Percentiles rank a stretch among this genome's conserved stretches.
Evolutionary conservation across 495 filamentous ascomycete species (phyloP).

Genomic region (Penicillium salamii): DNA sequence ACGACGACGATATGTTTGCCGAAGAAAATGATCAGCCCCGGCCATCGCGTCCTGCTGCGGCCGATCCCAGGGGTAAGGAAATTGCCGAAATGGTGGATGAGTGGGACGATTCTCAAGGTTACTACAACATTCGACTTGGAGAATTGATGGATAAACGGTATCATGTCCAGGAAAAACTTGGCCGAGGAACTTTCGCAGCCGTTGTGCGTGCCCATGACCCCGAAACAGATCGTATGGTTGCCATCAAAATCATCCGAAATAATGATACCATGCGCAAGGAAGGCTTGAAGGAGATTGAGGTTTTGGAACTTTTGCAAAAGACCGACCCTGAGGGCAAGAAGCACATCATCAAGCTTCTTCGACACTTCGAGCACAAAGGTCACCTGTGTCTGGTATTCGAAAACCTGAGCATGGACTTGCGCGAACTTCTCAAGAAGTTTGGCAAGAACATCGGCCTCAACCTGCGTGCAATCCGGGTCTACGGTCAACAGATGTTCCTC

Average conservation of each 20-base stretch:
- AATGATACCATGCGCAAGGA: constrained; percentile 92
- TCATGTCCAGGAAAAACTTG: constrained; percentile 80
- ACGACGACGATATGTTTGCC: constrained; percentile 88
- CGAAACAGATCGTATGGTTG: constrained; percentile 66
- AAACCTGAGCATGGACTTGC: constrained; percentile 86
- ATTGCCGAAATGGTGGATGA: constrained; percentile 84
- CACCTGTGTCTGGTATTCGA: constrained; percentile 98
- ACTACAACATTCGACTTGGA: constrained; percentile 87
- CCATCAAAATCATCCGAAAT: constrained; percentile 92
- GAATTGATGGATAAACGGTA: constrained; percentile 88
- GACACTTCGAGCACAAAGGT: constrained; percentile 88
- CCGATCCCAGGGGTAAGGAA: constrained; percentile 58
- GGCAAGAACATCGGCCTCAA: constrained; percentile 92
- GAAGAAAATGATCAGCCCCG: constrained; percentile 51
- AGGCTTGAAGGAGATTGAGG: constrained; percentile 90
- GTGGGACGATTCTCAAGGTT: constrained; percentile 90
- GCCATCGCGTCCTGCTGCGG: constrained; percentile 40
- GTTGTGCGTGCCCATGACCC: constrained; percentile 90
- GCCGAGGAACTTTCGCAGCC: constrained; percentile 92
- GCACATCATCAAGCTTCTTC: constrained; percentile 83
- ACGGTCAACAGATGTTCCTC: constrained; percentile 92
- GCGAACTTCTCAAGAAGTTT: constrained; percentile 94
- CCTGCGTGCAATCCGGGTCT: constrained; percentile 76
- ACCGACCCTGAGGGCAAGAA: constrained; percentile 89
- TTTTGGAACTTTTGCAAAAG: constrained; percentile 76